Evolutionary conservation across 2,329 filamentous ascomycete genomes (phyloP).

Genomic region (Cadophora sp.): DNA sequence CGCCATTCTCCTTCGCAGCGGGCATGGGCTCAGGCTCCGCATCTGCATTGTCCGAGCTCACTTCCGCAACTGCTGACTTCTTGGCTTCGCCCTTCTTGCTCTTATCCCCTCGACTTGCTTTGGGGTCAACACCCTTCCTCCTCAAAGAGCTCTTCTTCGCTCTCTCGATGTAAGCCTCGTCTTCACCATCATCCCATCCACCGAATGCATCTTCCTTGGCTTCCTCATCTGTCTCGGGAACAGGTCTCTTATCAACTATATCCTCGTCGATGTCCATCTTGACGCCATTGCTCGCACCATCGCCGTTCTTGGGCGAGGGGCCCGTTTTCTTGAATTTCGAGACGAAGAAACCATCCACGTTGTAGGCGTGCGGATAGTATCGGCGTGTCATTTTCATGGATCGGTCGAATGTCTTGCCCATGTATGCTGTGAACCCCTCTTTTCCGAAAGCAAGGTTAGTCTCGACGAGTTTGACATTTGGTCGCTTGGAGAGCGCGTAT

Average conservation of each 20-base stretch:
- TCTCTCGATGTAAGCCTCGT: constrained; percentile 73
- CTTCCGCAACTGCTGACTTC: neutral
- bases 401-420: constrained; percentile 89
- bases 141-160: constrained; percentile 77
- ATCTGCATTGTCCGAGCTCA: neutral
- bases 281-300: constrained; percentile 34
- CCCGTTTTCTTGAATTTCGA: constrained; percentile 95
- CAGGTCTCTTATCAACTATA: constrained; percentile 71
- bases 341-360: constrained; percentile 98
- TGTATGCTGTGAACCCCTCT: constrained; percentile 89
- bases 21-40: neutral
- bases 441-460: constrained; percentile 90
- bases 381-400: constrained; percentile 82
- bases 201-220: constrained; percentile 65
- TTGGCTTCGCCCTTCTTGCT: constrained; percentile 31
- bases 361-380: constrained; percentile 91
- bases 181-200: constrained; percentile 77
- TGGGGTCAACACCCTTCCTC: constrained; percentile 76
- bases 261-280: constrained; percentile 46
- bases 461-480: constrained; percentile 92
- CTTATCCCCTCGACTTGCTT: constrained; percentile 54
- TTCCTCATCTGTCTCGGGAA: constrained; percentile 45
- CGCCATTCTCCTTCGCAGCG: neutral
- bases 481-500: constrained; percentile 88
- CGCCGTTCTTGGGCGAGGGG: constrained; percentile 66